A percentile compares a stretch with the other conserved stretches of the same genome.
Evolutionary conservation across 2,329 filamentous ascomycete species (phyloP).

Genomic region (Cordyceps militaris): DNA sequence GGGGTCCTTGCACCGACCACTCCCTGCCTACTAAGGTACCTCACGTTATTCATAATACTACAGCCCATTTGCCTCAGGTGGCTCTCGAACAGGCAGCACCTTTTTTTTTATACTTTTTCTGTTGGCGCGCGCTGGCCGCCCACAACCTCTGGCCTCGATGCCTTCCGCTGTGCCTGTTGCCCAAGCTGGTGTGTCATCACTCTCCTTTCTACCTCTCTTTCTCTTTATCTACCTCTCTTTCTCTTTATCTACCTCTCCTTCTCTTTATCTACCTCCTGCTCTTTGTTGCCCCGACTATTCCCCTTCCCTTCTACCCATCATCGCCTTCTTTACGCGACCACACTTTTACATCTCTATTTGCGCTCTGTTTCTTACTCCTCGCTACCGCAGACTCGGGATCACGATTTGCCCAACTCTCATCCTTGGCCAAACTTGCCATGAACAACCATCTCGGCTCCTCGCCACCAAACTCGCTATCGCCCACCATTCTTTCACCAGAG

Average conservation of each 20-base stretch:
- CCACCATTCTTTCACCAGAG: slow-evolving; percentile 24
- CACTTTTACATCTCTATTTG: slow-evolving; percentile 4
- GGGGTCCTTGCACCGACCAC: slow-evolving; percentile 1
- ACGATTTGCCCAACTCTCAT: slow-evolving; percentile 34
- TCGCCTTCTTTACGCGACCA: slow-evolving; percentile 3
- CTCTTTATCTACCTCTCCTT: not conserved
- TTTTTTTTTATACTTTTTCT: not conserved
- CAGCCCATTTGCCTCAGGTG: too few relatives aligned
- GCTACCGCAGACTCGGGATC: slow-evolving; percentile 24
- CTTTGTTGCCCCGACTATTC: not conserved
- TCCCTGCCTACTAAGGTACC: too few relatives aligned
- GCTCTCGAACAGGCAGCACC: too few relatives aligned
- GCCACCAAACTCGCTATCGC: slow-evolving; percentile 23
- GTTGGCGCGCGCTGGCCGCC: not conserved
- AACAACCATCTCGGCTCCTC: slow-evolving; percentile 32
- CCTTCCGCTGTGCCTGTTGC: slow-evolving; percentile 6
- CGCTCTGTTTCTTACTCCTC: slow-evolving; percentile 4
- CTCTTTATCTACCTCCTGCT: not conserved
- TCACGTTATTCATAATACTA: too few relatives aligned
- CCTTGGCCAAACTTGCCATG: slow-evolving; percentile 40
- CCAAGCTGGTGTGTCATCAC: slow-evolving; percentile 12
- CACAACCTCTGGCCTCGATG: slow-evolving; percentile 2
- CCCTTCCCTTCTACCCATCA: not conserved
- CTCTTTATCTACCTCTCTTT: not conserved
- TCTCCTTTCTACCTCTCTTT: not conserved